Evolutionary conservation across 2,329 filamentous ascomycete species (phyloP), one percentile per base, ranked within the genome.

Genomic region (Monilinia polystroma): DNA sequence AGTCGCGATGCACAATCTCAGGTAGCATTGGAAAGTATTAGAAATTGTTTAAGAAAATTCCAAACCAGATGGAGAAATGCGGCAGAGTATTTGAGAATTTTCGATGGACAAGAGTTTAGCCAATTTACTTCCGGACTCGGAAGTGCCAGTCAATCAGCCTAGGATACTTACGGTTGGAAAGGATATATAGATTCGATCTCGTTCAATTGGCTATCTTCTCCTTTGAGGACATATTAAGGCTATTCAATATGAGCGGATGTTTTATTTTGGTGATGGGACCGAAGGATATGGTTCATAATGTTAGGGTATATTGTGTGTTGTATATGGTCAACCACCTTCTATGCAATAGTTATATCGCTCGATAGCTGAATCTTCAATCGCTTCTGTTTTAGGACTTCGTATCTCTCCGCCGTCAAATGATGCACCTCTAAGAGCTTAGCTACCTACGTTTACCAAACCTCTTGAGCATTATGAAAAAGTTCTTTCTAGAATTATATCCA

Each of bases 61-160:
- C 71, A 73, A 12, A 68, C 67, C 23, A 70, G 77, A 64, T 80
- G 79, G 79, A 72, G 76, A 66, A 71, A 77, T 68, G 78, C 78
- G 10, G 72, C 72, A 3, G 78, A 79, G 52, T 80, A 79, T 69
- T 29, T 77, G 57, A 73, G 75, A 26, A 73, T 80, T 60, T 67
- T 79, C 54, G 74, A 76, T 68, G 72, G 76, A 35, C 76, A 78
- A 58, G 77, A 79, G 66, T 75, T 79, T 55, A 74, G 73, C 2
- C 74, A 73, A 63, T 75, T 79, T 57, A 74, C 73, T 4, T 75
- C 72, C 67, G 73, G 73, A 32, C 67, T 74, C 54, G 68, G 69
- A 52, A 69, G 68, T 66, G 70, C 67, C 35, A 56, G 26, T 23
- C 43, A 47, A 26, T 20, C n/a, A 11, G 12, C 29, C 26, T 38